Conservation (phyloP, 73 alveolate genomes). For the Stentor roeselii region DNA sequence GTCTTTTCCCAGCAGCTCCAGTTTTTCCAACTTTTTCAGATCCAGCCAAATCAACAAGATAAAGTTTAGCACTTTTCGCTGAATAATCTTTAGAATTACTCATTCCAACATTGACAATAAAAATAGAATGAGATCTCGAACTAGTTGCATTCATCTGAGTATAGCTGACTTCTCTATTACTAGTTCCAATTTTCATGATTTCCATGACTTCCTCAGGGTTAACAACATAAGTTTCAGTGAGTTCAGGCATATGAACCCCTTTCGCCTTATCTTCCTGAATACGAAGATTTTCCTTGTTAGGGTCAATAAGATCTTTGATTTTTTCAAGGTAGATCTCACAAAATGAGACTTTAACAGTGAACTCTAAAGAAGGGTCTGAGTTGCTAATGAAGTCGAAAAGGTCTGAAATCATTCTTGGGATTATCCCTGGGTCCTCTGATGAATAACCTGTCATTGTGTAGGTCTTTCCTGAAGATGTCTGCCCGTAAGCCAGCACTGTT, state of each 20-base stretch:
- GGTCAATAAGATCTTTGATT: constrained; percentile 74
- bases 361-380: constrained; percentile 71
- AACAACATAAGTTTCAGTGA: constrained; percentile 92
- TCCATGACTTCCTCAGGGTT: constrained; percentile 86
- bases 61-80: constrained; percentile 85
- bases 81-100: constrained; percentile 83
- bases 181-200: constrained; percentile 89
- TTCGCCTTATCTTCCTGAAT: constrained; percentile 90
- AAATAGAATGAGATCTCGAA: constrained; percentile 92
- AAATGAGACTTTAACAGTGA: constrained; percentile 77
- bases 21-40: constrained; percentile 81
- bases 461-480: constrained; percentile 93
- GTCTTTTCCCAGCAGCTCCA: constrained; percentile 73
- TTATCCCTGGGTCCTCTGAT: constrained; percentile 81
- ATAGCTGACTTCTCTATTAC: constrained; percentile 92
- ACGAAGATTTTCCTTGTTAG: constrained; percentile 57
- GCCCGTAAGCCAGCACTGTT: constrained; percentile 93
- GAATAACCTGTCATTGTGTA: constrained; percentile 88
- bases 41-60: constrained; percentile 88
- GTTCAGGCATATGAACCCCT: constrained; percentile 92
- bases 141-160: constrained; percentile 96
- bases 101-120: constrained; percentile 76
- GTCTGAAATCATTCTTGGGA: constrained; percentile 87
- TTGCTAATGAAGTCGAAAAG: constrained; percentile 71
- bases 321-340: constrained; percentile 76